Conservation (phyloP, 2,329 filamentous ascomycete species). For the Chrysoporthe austroafricana region DNA sequence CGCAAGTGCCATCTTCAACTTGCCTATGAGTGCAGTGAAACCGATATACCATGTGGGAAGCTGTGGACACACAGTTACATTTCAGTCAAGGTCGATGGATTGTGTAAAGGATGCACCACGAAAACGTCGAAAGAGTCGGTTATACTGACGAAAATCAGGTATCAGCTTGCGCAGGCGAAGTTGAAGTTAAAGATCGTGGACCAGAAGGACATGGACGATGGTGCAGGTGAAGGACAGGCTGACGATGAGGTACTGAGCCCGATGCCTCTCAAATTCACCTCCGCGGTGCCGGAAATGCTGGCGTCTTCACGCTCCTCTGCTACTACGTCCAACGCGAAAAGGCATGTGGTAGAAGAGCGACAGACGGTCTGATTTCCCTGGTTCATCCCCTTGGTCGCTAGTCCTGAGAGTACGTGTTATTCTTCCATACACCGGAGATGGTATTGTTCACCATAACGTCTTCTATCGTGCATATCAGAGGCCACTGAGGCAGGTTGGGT, state of each 20-base stretch:
- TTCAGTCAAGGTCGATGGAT: constrained; percentile 27
- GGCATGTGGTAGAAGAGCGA: background rate
- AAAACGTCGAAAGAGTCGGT: background rate
- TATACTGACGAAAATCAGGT: constrained; percentile 28
- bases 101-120: constrained; percentile 29
- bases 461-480: background rate
- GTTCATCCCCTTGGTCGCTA: background rate
- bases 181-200: constrained; percentile 20
- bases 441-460: background rate
- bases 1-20: constrained; percentile 29
- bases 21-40: constrained; percentile 28
- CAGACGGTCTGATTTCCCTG: background rate
- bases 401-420: background rate
- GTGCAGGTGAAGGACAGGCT: background rate
- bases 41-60: constrained; percentile 27
- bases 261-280: background rate
- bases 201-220: background rate
- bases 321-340: background rate
- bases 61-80: constrained; percentile 30
- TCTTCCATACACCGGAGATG: background rate
- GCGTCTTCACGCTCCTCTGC: background rate
- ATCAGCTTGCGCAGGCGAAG: constrained; percentile 27
- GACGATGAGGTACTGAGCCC: constrained; percentile 16
- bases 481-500: too few species aligned
- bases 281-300: background rate